Base-by-base conservation (phyloP, 2,329 filamentous ascomycete genomes). In the Cryphonectria radicalis region DNA sequence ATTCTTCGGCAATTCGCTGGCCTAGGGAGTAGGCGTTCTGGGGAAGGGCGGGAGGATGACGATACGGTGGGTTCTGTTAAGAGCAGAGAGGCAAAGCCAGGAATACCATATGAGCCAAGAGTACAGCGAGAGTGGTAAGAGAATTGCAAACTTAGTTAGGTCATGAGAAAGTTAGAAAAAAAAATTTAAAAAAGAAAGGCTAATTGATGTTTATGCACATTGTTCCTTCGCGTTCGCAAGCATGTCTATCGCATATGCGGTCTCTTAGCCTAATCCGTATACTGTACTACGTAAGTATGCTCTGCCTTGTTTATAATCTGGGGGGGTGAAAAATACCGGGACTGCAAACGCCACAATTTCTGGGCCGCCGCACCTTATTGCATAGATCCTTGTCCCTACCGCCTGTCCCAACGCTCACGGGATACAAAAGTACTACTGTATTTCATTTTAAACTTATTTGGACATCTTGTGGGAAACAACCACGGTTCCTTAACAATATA, bases 391-490 rank as follows among this genome's bases (percentile, higher is more conserved):
- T 28, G 25, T 17, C n/a, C 5, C 17, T 10, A 22, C 43, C 19
- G 43, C 43, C 8, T 50, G 46, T n/a, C 46, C 46, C 55, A 32
- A 35, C 3, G 25, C 55, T 32, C 55, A 59, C 28, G 28, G 28
- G 4, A 32, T 32, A 32, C 32, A 0, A 32, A 2, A 32, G 25
- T 28, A 35, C 3, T 35, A n/a, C n/a, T n/a, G n/a, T n/a, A 59
- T 19, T 19, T 59, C 28, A 59, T 59, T 59, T 59, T 32, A 59
- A 59, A 32, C 55, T 59, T 59, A 35, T 59, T 35, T 59, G 28
- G 28, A 59, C 55, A 32, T 35, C 25, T 32, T 19, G 13, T 25
- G 55, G 25, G 55, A 19, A 10, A 32, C 28, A 59, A 17, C 55
- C 10, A 25, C n/a, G 11, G 53, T 14, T 6, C 11, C 6, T 25